These are phyloP conservation scores for Fusarium pseudonygamai DNA, from an alignment of 2,329 filamentous ascomycete species.

Conservation along the genomic window DNA sequence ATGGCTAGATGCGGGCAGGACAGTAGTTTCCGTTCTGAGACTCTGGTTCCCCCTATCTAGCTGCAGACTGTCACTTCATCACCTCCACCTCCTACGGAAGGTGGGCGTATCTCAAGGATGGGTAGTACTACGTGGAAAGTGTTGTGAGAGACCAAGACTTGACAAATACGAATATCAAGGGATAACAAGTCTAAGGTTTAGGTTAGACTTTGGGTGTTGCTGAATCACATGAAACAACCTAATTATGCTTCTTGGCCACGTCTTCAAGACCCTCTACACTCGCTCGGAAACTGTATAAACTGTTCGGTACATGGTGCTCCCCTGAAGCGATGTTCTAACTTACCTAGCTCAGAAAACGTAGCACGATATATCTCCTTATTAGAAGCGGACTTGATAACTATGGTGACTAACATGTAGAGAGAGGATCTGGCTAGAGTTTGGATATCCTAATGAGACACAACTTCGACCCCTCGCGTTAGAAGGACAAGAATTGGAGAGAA, in stretches of 20 bases:
- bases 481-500: background rate
- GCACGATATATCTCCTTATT: background rate
- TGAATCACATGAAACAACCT: background rate
- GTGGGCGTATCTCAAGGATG: conserved; percentile 1
- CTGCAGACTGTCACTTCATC: background rate
- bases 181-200: background rate
- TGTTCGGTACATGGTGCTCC: background rate
- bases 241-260: background rate
- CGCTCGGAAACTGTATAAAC: background rate
- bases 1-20: conserved; percentile 19
- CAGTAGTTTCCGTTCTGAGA: conserved; percentile 34
- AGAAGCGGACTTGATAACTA: background rate
- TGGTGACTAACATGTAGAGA: background rate
- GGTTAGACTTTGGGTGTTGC: background rate
- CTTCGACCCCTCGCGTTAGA: background rate
- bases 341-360: background rate
- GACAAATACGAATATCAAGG: background rate
- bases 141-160: background rate
- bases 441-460: background rate
- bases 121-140: background rate
- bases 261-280: background rate
- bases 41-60: conserved; percentile 28
- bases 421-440: background rate
- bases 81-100: background rate
- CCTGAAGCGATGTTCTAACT: background rate